Evolutionary conservation across 2,329 filamentous ascomycete genomes (phyloP), one percentile per base, ranked within the genome.

Genomic region (Cytospora piceicola): DNA sequence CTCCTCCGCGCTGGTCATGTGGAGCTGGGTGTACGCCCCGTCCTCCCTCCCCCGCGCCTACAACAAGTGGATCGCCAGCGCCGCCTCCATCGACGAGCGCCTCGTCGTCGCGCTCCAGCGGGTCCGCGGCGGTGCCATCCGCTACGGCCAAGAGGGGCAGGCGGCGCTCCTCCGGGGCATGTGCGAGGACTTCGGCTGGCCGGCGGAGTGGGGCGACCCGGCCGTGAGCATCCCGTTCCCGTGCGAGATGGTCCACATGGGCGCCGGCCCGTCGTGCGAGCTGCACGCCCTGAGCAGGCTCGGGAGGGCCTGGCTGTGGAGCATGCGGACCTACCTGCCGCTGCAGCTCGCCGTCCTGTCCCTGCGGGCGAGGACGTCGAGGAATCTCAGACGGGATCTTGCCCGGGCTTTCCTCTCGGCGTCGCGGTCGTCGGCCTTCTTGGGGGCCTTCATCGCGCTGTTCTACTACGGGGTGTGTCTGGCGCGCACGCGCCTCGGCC

Each of bases 381-480:
- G 72, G 8, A n/a, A 51, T 12, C 17, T 63, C 32, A 39, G 20
- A 24, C 80, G 79, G 36, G 75, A 85, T 6, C 69, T 84, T 14
- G 71, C 71, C 51, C 77, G 78, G 30, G 87, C 88, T 1, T 65
- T 89, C 30, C 71, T 81, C 17, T 89, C 89, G 2, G 87, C 91
- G 1, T 77, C 83, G 12, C 86, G 90, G 36, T 94, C 91, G 6
- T 93, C 92, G 0, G 83, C 89, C 0, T 95, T 96, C 74, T 83
- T 96, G 1, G 91, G 88, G 3, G 79, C 87, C 0, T 96, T 94
- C 75, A 90, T 96, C 69, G 81, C 87, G 0, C 79, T 93, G 14
- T 95, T 94, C 75, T 96, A 94, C 79, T 96, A 96, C 74, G 88
- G 90, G 32, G 90, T 96, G 4, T 96, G 93, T 74, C 85, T 96